A percentile compares a stretch with the other conserved stretches of the same genome.
Evolutionary conservation across 2,329 filamentous ascomycete species (phyloP).

Genomic region (Penicillium sp.): DNA sequence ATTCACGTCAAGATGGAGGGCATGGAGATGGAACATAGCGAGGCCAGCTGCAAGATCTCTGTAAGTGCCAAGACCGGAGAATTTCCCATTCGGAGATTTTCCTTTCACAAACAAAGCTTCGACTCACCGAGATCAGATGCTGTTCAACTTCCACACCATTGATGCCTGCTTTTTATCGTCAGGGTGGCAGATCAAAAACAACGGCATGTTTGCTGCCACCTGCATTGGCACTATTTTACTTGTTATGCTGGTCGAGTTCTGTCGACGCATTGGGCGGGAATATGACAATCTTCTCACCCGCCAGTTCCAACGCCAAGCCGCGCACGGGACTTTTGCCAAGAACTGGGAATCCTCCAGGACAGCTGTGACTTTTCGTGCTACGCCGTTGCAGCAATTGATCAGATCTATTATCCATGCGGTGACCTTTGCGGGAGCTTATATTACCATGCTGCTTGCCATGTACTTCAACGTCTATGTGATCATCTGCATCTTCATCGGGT

Average conservation of each 20-base stretch:
- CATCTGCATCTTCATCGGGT: constrained; percentile 21
- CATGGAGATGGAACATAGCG: constrained; percentile 25
- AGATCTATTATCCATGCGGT: constrained; percentile 18
- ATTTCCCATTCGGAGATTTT: not conserved
- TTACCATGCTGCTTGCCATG: constrained; percentile 20
- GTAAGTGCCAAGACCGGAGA: constrained; percentile 21
- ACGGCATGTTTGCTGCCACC: constrained; percentile 21
- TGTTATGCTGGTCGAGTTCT: constrained; percentile 16
- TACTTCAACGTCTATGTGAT: constrained; percentile 23
- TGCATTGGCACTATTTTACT: constrained; percentile 19
- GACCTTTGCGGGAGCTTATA: constrained; percentile 20
- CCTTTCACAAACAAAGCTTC: not conserved
- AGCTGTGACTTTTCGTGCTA: constrained; percentile 16
- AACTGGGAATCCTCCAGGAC: not conserved
- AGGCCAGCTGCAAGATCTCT: constrained; percentile 26
- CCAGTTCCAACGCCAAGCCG: constrained; percentile 23
- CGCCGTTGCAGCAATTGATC: constrained; percentile 17
- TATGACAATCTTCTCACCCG: constrained; percentile 19
- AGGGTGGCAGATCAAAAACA: constrained; percentile 21
- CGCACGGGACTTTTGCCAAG: constrained; percentile 12
- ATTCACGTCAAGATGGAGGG: constrained; percentile 12
- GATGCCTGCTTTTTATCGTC: constrained; percentile 27
- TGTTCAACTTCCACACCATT: constrained; percentile 32
- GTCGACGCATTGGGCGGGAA: constrained; percentile 17
- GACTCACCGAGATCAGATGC: constrained; percentile 22